Base-by-base conservation (phyloP, 1,139 yeast genomes). In the Candida sp. region DNA sequence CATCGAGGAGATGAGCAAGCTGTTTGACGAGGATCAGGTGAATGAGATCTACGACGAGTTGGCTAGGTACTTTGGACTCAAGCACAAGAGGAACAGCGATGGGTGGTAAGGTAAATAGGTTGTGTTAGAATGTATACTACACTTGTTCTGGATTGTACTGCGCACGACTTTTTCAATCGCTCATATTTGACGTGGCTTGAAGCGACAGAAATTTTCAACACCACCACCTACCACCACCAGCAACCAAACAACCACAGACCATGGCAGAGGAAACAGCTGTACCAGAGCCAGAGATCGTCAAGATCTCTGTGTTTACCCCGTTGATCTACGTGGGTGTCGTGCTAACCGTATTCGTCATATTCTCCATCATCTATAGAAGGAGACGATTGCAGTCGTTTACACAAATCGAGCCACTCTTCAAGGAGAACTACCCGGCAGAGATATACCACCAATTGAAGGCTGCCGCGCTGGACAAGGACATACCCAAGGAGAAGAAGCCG, bases 291-390 rank as follows among this genome's bases (percentile, higher is more conserved):
- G 57, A 55, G 26, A 49, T 52, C 37, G 61, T 66, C 53, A 75
- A 77, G 58, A 83, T 92, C 56, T 90, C 97, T n/a, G 83, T 93
- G 38, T 84, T 82, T 66, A 90, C 97, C 12, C 98, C 99, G 30
- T 68, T 94, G 53, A 73, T 90, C 44, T 94, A 94, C 66, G 86
- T 91, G 52, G 86, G 81, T 5, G 82, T 92, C 30, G 72, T 94
- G 55, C 66, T 92, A 45, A 66, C 90, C 3, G 82, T 94, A n/a
- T 78, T 93, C 54, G 74, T 85, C 41, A 71, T 85, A n/a, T 93
- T 94, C 66, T 85, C 96, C 30, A 77, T 86, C 40, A 75, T 81
- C 49, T 90, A 92, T 68, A 80, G 96, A 63, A 77, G 81, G 58
- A 80, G 82, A 57, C 81, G 84, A 61, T 68, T 86, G 49, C 67